Conservation (phyloP, 257 asterid genomes). For the Ehretia macrophylla region DNA sequence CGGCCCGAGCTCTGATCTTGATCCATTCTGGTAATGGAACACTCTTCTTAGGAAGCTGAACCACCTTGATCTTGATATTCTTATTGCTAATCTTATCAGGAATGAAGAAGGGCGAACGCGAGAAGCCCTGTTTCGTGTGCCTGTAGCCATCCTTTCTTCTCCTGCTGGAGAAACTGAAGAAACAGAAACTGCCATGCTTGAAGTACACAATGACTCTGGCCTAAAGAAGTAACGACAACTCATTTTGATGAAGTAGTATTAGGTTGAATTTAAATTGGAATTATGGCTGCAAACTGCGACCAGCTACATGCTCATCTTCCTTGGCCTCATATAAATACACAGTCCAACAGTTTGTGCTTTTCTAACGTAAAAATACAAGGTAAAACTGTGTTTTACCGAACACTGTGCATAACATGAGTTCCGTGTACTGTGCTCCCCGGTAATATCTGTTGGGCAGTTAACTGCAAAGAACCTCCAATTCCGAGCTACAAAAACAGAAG, state of each 20-base stretch:
- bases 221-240: constrained; percentile 46
- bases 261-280: too few species aligned
- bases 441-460: too few species aligned
- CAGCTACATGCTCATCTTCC: too few species aligned
- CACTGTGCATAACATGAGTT: too few species aligned
- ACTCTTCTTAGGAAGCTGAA: constrained; percentile 74
- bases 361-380: too few species aligned
- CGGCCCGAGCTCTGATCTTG: constrained; percentile 75
- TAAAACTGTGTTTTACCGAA: too few species aligned
- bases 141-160: constrained; percentile 34
- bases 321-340: too few species aligned
- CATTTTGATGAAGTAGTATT: constrained; percentile 25
- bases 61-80: constrained; percentile 68
- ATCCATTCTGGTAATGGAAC: constrained; percentile 82
- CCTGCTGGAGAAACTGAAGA: constrained; percentile 32
- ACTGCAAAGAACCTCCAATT: too few species aligned
- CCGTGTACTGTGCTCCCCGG: too few species aligned
- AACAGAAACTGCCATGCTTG: constrained; percentile 31
- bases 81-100: constrained; percentile 63
- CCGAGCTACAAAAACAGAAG: too few species aligned
- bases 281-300: constrained; percentile 1
- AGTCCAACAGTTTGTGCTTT: not conserved
- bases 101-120: constrained; percentile 42
- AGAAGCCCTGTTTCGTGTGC: constrained; percentile 36
- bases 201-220: constrained; percentile 48